Base-by-base conservation (phyloP, 306 rosid species). In the Lablab purpureus region DNA sequence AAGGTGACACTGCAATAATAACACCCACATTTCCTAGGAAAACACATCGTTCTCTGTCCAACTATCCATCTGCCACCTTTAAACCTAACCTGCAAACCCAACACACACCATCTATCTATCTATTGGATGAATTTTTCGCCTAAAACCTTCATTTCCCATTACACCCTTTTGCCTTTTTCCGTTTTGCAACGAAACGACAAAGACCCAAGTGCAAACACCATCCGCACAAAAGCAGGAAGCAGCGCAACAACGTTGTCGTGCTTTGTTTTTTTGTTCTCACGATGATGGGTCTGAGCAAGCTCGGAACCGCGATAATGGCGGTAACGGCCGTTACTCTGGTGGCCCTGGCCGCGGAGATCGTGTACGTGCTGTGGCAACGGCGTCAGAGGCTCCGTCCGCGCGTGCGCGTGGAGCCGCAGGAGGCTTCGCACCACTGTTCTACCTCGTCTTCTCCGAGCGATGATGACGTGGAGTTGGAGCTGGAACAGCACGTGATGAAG, bases 281-380 rank as follows among this genome's bases (percentile, higher is more conserved):
- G 6, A 83, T 83, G 90, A 64, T 87, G 72, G 84, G 82, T 43
- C 82, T 84, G 12, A 81, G 58, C 86, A 87, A 84, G 15, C 83
- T 84, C 36, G 90, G 86, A 34, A 67, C 75, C 0, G 81, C 75
- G 10, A 79, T 87, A 56, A 81, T 81, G 66, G 79, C n/a, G 13
- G 43, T 84, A 41, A 70, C 86, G 52, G 80, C 82, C 60, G 60
- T 87, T 28, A 78, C 87, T 19, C 70, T 84, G 19, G 36, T 65
- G 0, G 90, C 82, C 0, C 82, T 87, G 58, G 23, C 45, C 30
- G 25, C 34, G 4, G 90, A 84, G 49, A 69, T 87, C 77, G 17
- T 75, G 74, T 87, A 84, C 74, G 34, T 87, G 1, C 19, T 84
- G 7, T 81, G 76, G 84, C 76, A 76, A 55, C 86, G 87, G 46